These are phyloP conservation scores for Acanthamoeba triangularis DNA, from an alignment of 208 protist genomes.

Conservation along the genomic window DNA sequence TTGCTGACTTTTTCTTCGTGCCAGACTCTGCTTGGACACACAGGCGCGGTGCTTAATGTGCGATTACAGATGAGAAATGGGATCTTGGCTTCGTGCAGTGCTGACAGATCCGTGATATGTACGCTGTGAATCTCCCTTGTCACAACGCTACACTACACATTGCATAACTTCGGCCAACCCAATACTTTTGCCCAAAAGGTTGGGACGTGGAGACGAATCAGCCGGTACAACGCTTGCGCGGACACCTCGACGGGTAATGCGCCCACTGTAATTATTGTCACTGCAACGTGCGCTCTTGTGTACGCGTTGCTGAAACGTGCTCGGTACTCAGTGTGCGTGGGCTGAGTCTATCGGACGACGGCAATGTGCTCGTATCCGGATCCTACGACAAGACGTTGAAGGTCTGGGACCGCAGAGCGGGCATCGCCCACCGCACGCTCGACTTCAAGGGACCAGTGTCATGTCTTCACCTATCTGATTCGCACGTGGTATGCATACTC, in stretches of 20 bases:
- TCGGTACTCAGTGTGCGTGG: neutral
- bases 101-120: neutral
- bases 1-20: neutral
- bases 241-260: neutral
- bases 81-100: neutral
- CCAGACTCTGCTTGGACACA: constrained; percentile 8
- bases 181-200: neutral
- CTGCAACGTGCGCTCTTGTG: neutral
- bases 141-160: neutral
- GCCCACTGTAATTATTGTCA: neutral
- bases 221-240: neutral
- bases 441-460: constrained; percentile 4
- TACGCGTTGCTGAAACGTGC: neutral
- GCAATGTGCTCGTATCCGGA: neutral
- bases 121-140: neutral
- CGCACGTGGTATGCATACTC: neutral
- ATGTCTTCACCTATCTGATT: neutral
- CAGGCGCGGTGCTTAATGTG: constrained; percentile 15
- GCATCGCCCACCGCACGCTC: neutral
- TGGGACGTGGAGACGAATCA: constrained; percentile 41
- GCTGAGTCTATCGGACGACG: constrained; percentile 3
- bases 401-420: constrained; percentile 19
- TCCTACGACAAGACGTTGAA: constrained; percentile 40
- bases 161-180: neutral
- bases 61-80: neutral